Evolutionary conservation across 768 basidiomycete genomes (phyloP).

Genomic region (Agaricus bisporus): DNA sequence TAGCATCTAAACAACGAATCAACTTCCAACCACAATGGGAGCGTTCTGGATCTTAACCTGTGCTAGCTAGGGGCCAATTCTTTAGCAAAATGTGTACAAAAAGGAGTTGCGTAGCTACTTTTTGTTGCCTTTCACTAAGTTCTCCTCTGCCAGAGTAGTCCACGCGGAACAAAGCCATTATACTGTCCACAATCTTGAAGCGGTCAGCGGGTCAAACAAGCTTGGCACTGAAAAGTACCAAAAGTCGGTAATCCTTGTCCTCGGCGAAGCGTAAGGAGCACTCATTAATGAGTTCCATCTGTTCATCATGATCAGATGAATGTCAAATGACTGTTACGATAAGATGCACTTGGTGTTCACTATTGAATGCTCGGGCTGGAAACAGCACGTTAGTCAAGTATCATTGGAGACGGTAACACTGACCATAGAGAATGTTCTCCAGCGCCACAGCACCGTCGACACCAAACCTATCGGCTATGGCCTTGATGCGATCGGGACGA

Average conservation of each 20-base stretch:
- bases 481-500: constrained; percentile 86
- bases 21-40: constrained; percentile 17
- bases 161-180: constrained; percentile 94
- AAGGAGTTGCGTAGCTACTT: constrained; percentile 35
- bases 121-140: constrained; percentile 90
- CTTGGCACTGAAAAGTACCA: constrained; percentile 33
- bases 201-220: constrained; percentile 10
- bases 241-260: constrained; percentile 74
- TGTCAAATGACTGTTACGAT: background rate
- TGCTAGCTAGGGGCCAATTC: constrained; percentile 50
- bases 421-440: constrained; percentile 90
- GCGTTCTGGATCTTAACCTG: constrained; percentile 37
- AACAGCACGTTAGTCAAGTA: background rate
- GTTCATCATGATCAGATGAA: background rate
- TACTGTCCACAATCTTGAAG: constrained; percentile 84
- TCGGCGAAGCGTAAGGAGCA: constrained; percentile 85
- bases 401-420: background rate
- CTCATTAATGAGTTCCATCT: constrained; percentile 92
- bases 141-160: constrained; percentile 94
- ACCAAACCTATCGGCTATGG: constrained; percentile 90
- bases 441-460: constrained; percentile 85
- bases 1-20: constrained; percentile 55
- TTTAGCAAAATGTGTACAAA: background rate
- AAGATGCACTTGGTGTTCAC: constrained; percentile 75
- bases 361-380: constrained; percentile 83